Evolutionary conservation across 1,139 yeast genomes (phyloP).

Genomic region (Pneumocystis carinii): DNA sequence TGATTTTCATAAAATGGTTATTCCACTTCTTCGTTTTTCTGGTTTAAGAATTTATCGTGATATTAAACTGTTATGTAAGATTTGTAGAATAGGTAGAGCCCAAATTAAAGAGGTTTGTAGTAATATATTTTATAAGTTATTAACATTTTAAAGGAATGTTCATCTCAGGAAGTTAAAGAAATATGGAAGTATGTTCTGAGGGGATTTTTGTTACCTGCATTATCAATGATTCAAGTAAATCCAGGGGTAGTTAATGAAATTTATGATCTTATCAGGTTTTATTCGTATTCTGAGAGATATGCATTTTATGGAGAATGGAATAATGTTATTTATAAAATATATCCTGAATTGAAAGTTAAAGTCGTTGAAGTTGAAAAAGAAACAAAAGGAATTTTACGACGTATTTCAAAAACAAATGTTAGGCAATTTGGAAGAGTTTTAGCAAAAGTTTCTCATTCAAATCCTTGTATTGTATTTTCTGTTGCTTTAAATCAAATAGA

Average conservation of each 20-base stretch:
- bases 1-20: slow-evolving; percentile 34
- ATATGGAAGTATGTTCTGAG: slow-evolving; percentile 53
- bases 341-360: slow-evolving; percentile 46
- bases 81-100: slow-evolving; percentile 43
- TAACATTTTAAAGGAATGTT: neutral
- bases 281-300: slow-evolving; percentile 51
- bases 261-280: slow-evolving; percentile 39
- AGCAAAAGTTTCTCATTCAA: slow-evolving; percentile 60
- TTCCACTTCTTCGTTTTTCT: slow-evolving; percentile 37
- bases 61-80: slow-evolving; percentile 37
- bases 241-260: slow-evolving; percentile 51
- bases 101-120: slow-evolving; percentile 20
- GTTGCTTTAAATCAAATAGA: slow-evolving; percentile 44
- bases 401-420: slow-evolving; percentile 77
- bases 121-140: neutral
- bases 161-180: slow-evolving; percentile 16
- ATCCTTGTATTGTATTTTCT: slow-evolving; percentile 61
- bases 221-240: slow-evolving; percentile 46
- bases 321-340: slow-evolving; percentile 38
- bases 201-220: slow-evolving; percentile 51
- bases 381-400: slow-evolving; percentile 64
- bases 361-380: slow-evolving; percentile 62
- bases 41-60: slow-evolving; percentile 45
- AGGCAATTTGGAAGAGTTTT: slow-evolving; percentile 61
- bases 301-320: slow-evolving; percentile 73